phyloP scores from a whole-genome alignment of 345 rosid species.

The Pugionium dolabratum region DNA sequence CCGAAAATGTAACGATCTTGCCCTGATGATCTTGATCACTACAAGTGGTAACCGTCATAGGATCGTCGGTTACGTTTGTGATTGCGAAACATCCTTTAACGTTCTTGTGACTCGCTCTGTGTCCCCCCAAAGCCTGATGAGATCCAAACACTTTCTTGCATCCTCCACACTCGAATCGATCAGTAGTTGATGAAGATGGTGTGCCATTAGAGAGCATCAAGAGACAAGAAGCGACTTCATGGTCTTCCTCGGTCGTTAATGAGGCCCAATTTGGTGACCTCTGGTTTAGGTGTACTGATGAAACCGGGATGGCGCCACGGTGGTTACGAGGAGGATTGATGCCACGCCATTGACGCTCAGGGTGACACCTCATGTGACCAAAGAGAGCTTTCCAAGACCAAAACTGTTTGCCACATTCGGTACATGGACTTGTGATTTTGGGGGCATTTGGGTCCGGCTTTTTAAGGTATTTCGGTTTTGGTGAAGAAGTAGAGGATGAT shows the following conservation, averaged over 20 bases:
- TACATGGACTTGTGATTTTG: conserved; percentile 74
- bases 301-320: conserved; percentile 21
- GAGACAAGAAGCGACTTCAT: conserved; percentile 70
- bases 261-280: no score
- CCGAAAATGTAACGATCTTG: conserved; percentile 39
- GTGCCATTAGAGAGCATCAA: conserved; percentile 48
- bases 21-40: conserved; percentile 29
- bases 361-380: conserved; percentile 97
- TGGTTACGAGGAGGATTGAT: conserved; percentile 63
- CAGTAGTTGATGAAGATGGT: conserved; percentile 8
- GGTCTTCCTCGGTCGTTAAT: conserved; percentile 56
- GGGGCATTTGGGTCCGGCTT: conserved; percentile 77
- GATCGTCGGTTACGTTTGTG: conserved; percentile 39
- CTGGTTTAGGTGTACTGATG: no score
- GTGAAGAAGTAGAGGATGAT: conserved; percentile 25
- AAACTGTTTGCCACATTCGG: conserved; percentile 87
- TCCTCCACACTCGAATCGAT: conserved; percentile 66
- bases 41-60: conserved; percentile 29
- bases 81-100: conserved; percentile 79
- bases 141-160: conserved; percentile 87
- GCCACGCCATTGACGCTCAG: conserved; percentile 84
- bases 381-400: conserved; percentile 93
- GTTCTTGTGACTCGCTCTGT: conserved; percentile 83
- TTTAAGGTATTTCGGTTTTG: conserved; percentile 49
- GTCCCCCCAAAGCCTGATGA: conserved; percentile 90